These are phyloP conservation scores for Alisma plantagoaquatica DNA, from an alignment of 106 monocot species.

Conservation along the genomic window DNA sequence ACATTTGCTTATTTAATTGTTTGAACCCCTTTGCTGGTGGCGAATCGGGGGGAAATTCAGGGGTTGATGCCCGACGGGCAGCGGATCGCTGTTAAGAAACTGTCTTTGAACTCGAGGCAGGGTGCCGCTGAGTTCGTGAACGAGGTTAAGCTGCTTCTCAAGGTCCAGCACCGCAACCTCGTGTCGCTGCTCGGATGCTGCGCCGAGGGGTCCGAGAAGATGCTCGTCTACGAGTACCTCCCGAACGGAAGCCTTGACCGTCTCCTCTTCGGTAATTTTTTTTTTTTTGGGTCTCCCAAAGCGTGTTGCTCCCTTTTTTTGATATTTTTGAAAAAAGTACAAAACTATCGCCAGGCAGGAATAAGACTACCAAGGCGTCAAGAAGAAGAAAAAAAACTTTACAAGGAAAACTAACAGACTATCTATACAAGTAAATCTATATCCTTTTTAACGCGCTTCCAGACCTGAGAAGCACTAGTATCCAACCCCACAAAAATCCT, in stretches of 20 bases:
- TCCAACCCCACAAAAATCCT: too few species aligned
- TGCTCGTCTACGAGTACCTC: constrained; percentile 72
- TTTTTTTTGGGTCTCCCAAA: too few species aligned
- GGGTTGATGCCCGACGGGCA: constrained; percentile 46
- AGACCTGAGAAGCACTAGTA: too few species aligned
- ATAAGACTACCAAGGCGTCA: too few species aligned
- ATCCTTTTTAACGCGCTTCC: too few species aligned
- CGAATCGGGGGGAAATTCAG: constrained; percentile 14
- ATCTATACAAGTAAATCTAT: too few species aligned
- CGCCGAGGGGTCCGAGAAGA: constrained; percentile 32
- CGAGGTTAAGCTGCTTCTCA: constrained; percentile 55
- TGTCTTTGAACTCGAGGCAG: constrained; percentile 53
- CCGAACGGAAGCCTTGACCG: constrained; percentile 61
- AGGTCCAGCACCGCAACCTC: constrained; percentile 64
- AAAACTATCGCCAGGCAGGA: too few species aligned
- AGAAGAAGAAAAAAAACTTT: too few species aligned
- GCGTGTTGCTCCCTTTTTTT: too few species aligned
- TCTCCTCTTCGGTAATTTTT: constrained; percentile 57
- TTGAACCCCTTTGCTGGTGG: not conserved
- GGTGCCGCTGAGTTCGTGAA: constrained; percentile 56
- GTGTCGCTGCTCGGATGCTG: constrained; percentile 71
- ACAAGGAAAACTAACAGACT: too few species aligned
- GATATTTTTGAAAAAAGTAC: too few species aligned
- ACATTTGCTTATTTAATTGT: too few species aligned
- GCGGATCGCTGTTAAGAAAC: constrained; percentile 72